Base-by-base conservation (phyloP, 768 basidiomycete species). In the Paxillus involutus region DNA sequence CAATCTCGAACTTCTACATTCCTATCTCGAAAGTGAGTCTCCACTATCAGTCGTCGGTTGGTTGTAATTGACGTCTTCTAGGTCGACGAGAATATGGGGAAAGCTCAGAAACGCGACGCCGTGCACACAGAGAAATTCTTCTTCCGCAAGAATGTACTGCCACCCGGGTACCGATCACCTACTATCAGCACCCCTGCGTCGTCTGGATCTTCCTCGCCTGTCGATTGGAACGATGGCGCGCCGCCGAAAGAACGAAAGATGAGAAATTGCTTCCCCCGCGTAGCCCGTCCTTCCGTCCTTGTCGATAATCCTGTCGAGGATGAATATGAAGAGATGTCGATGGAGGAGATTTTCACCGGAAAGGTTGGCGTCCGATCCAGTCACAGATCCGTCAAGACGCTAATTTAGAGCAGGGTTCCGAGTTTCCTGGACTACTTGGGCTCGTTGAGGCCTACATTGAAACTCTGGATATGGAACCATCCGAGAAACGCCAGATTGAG, bases 21-120 rank as follows among this genome's bases (percentile, higher is more conserved):
- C 97, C 97, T 3, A 98, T 99, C 43, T 97, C 95, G 2, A 95
- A 97, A 82, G 96, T 89, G 53, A 26, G 44, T 52, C 14, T 44
- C 19, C 40, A 11, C 16, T 13, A 19, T 26, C 26, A 46, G 33
- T 10, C 47, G 12, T 54, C 30, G 13, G 39, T 24, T 21, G 26
- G 29, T 51, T 43, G 16, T 37, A 30, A 30, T 49, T 48, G 41
- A 55, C 45, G 10, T 44, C 32, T 37, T 37, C 3, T 63, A 98
- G 95, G 97, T 98, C 41, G 95, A 99, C 67, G 91, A 91, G 70
- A 99, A 99, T 64, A 98, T 98, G 97, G 80, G 72, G 21, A 80
- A 88, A 56, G 95, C 96, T 1, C 97, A 99, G 70, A 74, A 77
- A 45, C 79, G 95, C 44, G 86, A 91, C 63, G 96, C 94, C 0